Evolutionary conservation across 805 yeast species (phyloP).

Genomic region (Hanseniaspora guilliermondii): DNA sequence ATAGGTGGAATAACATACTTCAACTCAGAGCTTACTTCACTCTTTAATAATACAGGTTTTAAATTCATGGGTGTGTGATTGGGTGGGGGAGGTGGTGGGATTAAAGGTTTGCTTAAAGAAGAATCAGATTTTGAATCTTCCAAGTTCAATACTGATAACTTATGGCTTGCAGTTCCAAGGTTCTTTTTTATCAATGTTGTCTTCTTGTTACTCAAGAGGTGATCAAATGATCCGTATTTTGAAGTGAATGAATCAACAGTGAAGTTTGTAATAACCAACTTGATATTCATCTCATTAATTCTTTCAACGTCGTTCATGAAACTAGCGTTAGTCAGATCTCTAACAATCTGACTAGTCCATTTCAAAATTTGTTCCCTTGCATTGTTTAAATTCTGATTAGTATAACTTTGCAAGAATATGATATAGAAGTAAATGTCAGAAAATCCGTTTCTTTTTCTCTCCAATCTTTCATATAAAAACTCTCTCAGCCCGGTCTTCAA

Average conservation of each 20-base stretch:
- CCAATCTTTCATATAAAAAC: conserved; percentile 5
- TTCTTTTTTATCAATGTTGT: background rate
- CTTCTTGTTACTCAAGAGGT: conserved; percentile 1
- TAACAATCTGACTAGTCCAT: background rate
- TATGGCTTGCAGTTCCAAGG: conserved; percentile 2
- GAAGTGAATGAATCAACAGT: conserved; percentile 1
- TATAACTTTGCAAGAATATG: conserved; percentile 3
- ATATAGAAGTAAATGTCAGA: conserved; percentile 9
- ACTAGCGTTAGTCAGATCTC: background rate
- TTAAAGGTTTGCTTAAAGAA: background rate
- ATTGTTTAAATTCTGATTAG: conserved; percentile 1
- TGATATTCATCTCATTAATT: background rate
- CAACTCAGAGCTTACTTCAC: background rate
- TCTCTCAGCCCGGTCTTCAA: conserved; percentile 3
- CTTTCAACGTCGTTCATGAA: background rate
- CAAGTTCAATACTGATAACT: background rate
- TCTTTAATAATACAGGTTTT: conserved; percentile 3
- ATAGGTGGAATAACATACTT: conserved; percentile 12
- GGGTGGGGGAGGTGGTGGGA: conserved; percentile 11
- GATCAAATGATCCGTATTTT: conserved; percentile 5
- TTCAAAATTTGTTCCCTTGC: conserved; percentile 5
- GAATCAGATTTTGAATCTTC: background rate
- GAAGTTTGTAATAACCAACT: background rate
- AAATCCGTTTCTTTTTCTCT: conserved; percentile 7
- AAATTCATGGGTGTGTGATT: background rate